phyloP scores from a whole-genome alignment of 768 basidiomycete genomes.

The Suillus weaverae region DNA sequence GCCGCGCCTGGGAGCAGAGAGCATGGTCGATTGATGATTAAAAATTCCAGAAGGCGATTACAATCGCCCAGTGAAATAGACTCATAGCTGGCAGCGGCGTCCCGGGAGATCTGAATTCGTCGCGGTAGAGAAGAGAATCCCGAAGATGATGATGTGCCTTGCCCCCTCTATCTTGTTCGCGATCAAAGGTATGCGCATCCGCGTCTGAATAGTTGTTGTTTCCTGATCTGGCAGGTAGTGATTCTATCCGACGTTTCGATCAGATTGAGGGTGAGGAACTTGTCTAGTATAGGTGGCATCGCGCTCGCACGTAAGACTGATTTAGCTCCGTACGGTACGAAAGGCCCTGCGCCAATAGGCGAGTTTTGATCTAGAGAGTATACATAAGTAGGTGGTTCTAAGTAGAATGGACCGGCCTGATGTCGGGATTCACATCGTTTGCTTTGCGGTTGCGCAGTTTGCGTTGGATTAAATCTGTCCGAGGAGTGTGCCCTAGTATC shows the following conservation, averaged over 20 bases:
- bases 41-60: not conserved
- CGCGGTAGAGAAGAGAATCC: not conserved
- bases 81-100: not conserved
- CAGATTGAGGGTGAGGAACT: conserved; percentile 8
- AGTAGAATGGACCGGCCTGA: not conserved
- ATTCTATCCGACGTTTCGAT: conserved; percentile 1
- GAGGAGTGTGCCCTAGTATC: not conserved
- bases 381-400: not conserved
- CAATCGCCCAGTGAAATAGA: not conserved
- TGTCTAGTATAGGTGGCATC: not conserved
- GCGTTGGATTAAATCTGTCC: not conserved
- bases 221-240: not conserved
- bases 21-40: not conserved
- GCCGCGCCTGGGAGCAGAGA: not conserved
- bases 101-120: not conserved
- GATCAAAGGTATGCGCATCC: not conserved
- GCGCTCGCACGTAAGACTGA: conserved; percentile 6
- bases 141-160: not conserved
- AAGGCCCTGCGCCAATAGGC: not conserved
- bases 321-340: conserved; percentile 1
- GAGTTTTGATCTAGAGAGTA: not conserved
- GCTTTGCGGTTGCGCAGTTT: not conserved
- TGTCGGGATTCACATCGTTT: not conserved
- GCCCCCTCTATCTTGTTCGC: not conserved
- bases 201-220: not conserved